These are phyloP conservation scores for Protoeuglena noctilucae DNA, from an alignment of 139 green algal species.

Conservation along the genomic window DNA sequence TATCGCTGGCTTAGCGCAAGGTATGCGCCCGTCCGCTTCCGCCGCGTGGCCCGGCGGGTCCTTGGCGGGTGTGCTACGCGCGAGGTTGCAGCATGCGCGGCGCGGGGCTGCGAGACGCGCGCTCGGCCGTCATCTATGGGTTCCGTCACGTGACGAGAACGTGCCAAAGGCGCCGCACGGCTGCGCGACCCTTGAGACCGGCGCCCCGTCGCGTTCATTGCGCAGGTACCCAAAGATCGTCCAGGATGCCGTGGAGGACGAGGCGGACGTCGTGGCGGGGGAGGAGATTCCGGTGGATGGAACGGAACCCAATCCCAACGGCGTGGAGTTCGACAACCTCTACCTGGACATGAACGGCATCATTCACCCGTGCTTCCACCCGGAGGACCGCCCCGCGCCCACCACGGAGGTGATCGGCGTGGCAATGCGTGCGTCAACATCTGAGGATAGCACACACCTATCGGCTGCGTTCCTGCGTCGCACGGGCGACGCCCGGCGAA, in stretches of 20 bases:
- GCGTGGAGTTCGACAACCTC: constrained; percentile 94
- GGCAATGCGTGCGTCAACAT: too few species aligned
- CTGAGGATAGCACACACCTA: too few species aligned
- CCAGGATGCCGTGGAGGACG: constrained; percentile 77
- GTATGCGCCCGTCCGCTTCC: constrained; percentile 11
- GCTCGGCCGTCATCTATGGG: not conserved
- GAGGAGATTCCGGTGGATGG: constrained; percentile 75
- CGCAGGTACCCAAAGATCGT: constrained; percentile 90
- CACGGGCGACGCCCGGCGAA: not conserved
- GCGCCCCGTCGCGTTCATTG: not conserved
- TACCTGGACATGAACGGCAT: constrained; percentile 99
- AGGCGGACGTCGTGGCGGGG: constrained; percentile 34
- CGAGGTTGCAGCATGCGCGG: not conserved
- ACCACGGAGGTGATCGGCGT: constrained; percentile 82
- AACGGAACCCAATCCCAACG: constrained; percentile 83
- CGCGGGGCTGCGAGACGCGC: too few species aligned
- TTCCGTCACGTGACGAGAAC: too few species aligned
- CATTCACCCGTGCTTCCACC: constrained; percentile 99
- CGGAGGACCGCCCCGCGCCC: constrained; percentile 81
- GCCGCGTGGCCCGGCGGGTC: not conserved
- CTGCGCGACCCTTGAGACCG: not conserved
- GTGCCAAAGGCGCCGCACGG: not conserved
- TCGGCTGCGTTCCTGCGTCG: too few species aligned
- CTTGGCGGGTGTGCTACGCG: not conserved
- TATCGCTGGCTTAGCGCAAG: constrained; percentile 89